These are phyloP conservation scores for Houttuynia cordata DNA, from an alignment of 164 flowering plant species.

Conservation along the genomic window DNA sequence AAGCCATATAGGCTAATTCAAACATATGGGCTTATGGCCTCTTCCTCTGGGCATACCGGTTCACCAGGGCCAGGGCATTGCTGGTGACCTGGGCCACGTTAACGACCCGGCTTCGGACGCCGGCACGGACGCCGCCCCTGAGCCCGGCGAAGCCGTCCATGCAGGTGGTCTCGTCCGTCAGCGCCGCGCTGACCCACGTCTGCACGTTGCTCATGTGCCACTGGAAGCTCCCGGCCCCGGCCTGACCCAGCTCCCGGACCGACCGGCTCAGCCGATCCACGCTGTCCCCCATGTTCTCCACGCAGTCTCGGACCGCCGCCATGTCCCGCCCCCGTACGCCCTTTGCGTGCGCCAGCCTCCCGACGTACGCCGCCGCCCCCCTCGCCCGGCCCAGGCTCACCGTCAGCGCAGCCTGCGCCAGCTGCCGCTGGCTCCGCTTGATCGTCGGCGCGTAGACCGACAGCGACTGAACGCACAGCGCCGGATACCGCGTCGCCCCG, in stretches of 20 bases:
- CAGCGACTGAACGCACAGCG: conserved; percentile 17
- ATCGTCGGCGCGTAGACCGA: conserved; percentile 10
- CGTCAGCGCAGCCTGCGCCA: conserved; percentile 17
- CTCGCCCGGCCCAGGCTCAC: conserved; percentile 18
- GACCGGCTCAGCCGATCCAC: conserved; percentile 21
- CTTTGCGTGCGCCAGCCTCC: conserved; percentile 5
- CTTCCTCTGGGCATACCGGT: conserved; percentile 3
- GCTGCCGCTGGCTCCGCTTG: conserved; percentile 16
- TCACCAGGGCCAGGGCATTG: conserved; percentile 19
- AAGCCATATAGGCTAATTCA: not conserved
- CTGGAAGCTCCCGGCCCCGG: conserved; percentile 4
- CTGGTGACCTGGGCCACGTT: conserved; percentile 14
- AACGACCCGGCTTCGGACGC: conserved; percentile 7
- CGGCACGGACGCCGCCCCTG: conserved; percentile 8
- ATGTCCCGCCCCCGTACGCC: conserved; percentile 9
- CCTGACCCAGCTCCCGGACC: conserved; percentile 15
- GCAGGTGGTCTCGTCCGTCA: conserved; percentile 55
- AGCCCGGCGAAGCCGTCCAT: conserved; percentile 43
- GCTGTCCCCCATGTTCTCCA: conserved; percentile 19
- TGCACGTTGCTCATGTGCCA: conserved; percentile 41
- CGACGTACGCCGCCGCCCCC: conserved; percentile 9
- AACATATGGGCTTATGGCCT: not conserved
- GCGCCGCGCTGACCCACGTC: conserved; percentile 76
- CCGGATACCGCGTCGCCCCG: conserved; percentile 14
- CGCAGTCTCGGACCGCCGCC: conserved; percentile 21